phyloP scores from a whole-genome alignment of 768 basidiomycete species.

The Auriscalpium vulgare region DNA sequence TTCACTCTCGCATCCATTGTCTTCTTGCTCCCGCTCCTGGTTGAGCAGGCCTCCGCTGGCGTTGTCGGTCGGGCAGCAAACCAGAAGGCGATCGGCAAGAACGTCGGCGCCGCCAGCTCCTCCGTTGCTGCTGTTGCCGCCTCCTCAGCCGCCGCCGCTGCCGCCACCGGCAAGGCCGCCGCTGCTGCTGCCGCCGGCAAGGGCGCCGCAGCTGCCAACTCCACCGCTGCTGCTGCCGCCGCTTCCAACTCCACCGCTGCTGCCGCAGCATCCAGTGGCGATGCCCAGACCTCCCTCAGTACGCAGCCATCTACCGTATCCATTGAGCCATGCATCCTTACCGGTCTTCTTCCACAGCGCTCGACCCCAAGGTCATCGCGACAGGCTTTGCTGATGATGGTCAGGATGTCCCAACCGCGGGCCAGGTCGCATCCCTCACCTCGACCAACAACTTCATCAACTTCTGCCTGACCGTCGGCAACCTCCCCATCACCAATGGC shows the following conservation, averaged over 20 bases:
- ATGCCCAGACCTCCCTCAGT: slow-evolving; percentile 39
- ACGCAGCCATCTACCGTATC: background rate
- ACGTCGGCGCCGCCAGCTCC: slow-evolving; percentile 11
- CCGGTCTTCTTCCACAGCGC: slow-evolving; percentile 18
- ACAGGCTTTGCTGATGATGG: slow-evolving; percentile 50
- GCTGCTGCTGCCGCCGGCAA: slow-evolving; percentile 6
- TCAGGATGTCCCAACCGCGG: slow-evolving; percentile 25
- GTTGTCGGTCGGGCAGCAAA: background rate
- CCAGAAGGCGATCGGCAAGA: background rate
- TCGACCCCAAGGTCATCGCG: slow-evolving; percentile 44
- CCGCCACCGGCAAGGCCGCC: background rate
- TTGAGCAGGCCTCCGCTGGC: slow-evolving; percentile 3
- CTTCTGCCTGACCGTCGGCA: slow-evolving; percentile 42
- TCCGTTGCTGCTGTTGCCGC: slow-evolving; percentile 5
- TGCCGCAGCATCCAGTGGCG: slow-evolving; percentile 19
- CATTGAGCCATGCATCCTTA: background rate
- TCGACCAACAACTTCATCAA: slow-evolving; percentile 74
- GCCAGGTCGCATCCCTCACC: slow-evolving; percentile 49
- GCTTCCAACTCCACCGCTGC: slow-evolving; percentile 13
- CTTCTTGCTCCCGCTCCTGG: background rate
- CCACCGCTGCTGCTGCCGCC: slow-evolving; percentile 15
- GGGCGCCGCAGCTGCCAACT: slow-evolving; percentile 8
- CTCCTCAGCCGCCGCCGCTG: slow-evolving; percentile 15
- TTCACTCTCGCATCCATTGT: slow-evolving; percentile 5
- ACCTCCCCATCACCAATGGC: slow-evolving; percentile 55